A percentile compares a stretch with the other conserved stretches of the same genome.
Evolutionary conservation across 768 basidiomycete species (phyloP).

Genomic region (Pleurotus platypus): DNA sequence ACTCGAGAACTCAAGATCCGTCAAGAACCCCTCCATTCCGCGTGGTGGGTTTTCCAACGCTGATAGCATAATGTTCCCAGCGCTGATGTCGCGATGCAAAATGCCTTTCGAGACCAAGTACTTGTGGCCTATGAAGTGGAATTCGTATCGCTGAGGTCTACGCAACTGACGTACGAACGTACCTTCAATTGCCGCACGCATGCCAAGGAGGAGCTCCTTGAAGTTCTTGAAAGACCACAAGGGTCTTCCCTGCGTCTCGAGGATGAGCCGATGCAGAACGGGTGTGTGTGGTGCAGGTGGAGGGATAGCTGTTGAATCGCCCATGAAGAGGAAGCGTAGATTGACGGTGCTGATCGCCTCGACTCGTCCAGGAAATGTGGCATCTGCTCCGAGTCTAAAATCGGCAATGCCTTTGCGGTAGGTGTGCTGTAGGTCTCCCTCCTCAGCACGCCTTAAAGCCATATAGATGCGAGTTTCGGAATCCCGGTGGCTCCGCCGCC

Average conservation of each 20-base stretch:
- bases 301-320: background rate
- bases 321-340: background rate
- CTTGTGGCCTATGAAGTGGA: constrained; percentile 14
- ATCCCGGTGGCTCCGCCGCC: constrained; percentile 11
- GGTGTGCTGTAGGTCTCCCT: background rate
- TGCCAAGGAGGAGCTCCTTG: constrained; percentile 14
- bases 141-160: background rate
- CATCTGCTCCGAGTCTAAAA: constrained; percentile 14
- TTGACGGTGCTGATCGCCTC: constrained; percentile 4
- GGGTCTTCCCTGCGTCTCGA: constrained; percentile 14
- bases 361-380: constrained; percentile 10
- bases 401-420: constrained; percentile 11
- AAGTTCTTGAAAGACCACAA: constrained; percentile 16
- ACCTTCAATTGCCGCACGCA: constrained; percentile 15
- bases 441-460: constrained; percentile 7
- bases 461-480: constrained; percentile 14
- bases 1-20: constrained; percentile 24
- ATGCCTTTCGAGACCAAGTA: constrained; percentile 19
- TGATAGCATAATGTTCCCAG: constrained; percentile 18
- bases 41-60: background rate
- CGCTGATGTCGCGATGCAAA: constrained; percentile 24
- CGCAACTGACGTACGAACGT: background rate
- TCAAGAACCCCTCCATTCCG: constrained; percentile 21
- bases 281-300: background rate
- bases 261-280: constrained; percentile 14